Conservation (phyloP, 2,329 filamentous ascomycete genomes). For the Colletotrichum simmondsii region DNA sequence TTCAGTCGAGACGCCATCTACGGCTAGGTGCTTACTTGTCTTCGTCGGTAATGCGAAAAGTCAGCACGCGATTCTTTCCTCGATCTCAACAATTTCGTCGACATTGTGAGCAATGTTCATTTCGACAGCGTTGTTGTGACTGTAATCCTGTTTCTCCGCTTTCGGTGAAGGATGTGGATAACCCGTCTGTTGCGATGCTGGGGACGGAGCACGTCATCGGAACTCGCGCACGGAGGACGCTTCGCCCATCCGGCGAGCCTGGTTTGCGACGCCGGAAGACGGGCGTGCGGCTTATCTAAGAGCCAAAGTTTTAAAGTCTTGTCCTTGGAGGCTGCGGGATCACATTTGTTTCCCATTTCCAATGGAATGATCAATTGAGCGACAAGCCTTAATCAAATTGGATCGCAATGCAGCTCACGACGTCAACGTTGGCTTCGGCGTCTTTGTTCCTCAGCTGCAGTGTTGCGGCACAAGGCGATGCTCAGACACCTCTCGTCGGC, state of each 20-base stretch:
- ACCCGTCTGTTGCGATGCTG: conserved; percentile 5
- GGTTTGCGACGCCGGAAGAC: background rate
- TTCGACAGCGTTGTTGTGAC: background rate
- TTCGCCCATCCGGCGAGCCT: conserved; percentile 7
- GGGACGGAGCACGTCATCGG: conserved; percentile 25
- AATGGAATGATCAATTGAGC: background rate
- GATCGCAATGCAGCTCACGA: conserved; percentile 1
- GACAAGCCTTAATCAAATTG: background rate
- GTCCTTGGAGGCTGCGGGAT: background rate
- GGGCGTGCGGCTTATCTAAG: background rate
- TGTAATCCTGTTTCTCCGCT: background rate
- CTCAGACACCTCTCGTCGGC: conserved; percentile 22
- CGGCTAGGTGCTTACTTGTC: too few relatives aligned
- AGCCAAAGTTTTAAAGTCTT: background rate
- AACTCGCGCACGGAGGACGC: background rate
- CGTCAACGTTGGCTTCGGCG: background rate
- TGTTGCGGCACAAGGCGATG: background rate
- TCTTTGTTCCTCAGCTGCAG: background rate
- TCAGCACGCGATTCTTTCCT: too few relatives aligned
- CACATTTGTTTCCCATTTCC: background rate
- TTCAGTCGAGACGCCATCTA: too few relatives aligned
- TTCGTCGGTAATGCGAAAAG: too few relatives aligned
- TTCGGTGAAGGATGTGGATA: background rate
- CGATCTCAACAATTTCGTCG: too few relatives aligned
- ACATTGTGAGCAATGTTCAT: background rate